Evolutionary conservation across 805 yeast genomes (phyloP).

Genomic region (Kazachstania kunashirensis): DNA sequence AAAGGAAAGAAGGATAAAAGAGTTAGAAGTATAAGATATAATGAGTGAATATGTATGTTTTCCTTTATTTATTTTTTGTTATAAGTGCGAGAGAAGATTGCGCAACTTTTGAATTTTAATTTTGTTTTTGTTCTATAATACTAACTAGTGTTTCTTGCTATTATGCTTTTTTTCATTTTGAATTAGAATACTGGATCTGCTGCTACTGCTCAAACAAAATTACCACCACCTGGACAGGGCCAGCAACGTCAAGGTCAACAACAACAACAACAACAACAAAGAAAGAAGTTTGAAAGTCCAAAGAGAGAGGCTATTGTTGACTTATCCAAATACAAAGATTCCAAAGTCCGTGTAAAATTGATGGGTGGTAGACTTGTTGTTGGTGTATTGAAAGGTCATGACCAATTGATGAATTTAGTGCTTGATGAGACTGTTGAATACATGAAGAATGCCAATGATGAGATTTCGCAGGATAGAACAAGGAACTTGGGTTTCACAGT

Average conservation of each 20-base stretch:
- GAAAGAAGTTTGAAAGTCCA: slow-evolving; percentile 54
- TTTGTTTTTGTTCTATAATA: no score
- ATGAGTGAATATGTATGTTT: no score
- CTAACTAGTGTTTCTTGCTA: no score
- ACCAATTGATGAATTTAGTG: slow-evolving; percentile 71
- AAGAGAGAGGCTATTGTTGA: slow-evolving; percentile 85
- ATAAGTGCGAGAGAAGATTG: no score
- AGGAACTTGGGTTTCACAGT: slow-evolving; percentile 72
- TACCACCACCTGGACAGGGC: not conserved
- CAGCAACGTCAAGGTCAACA: no score
- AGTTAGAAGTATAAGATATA: no score
- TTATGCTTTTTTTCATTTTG: no score
- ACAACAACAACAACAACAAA: no score
- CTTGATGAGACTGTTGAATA: slow-evolving; percentile 63
- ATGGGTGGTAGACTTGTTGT: slow-evolving; percentile 78
- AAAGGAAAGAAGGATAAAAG: no score
- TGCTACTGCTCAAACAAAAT: not conserved
- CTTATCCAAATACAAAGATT: slow-evolving; percentile 64
- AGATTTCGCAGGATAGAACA: slow-evolving; percentile 50
- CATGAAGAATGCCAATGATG: slow-evolving; percentile 51
- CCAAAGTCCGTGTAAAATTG: slow-evolving; percentile 64
- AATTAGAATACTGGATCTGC: no score
- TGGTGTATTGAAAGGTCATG: slow-evolving; percentile 77
- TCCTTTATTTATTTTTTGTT: no score
- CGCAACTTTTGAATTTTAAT: no score